These are phyloP conservation scores for Wickerhamiella azymoides DNA, from an alignment of 805 yeast species.

Conservation along the genomic window DNA sequence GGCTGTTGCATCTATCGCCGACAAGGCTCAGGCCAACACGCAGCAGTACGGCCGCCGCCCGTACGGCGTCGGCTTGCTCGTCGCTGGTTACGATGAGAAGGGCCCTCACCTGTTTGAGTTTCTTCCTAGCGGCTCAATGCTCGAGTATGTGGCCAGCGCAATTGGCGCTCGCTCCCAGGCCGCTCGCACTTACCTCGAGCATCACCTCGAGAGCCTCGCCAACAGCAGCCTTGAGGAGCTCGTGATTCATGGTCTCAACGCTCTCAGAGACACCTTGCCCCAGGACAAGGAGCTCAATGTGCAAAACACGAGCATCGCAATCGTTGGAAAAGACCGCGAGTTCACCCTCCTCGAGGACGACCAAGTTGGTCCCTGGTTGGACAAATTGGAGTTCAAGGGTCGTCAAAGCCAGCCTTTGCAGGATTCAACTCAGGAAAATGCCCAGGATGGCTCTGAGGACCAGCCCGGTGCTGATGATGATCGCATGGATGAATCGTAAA, in stretches of 20 bases:
- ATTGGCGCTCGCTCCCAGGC: slow-evolving; percentile 99
- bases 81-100: slow-evolving; percentile 82
- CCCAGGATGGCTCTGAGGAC: not conserved
- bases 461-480: slow-evolving; percentile 4
- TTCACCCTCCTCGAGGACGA: slow-evolving; percentile 80
- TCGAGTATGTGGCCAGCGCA: slow-evolving; percentile 87
- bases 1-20: slow-evolving; percentile 79
- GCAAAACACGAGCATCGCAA: slow-evolving; percentile 78
- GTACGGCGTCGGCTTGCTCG: slow-evolving; percentile 88
- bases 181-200: slow-evolving; percentile 88
- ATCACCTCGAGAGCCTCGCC: slow-evolving; percentile 58
- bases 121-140: slow-evolving; percentile 86
- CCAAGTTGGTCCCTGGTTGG: slow-evolving; percentile 70
- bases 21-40: slow-evolving; percentile 93
- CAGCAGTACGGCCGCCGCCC: slow-evolving; percentile 95
- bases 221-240: slow-evolving; percentile 54
- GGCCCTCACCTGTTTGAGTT: slow-evolving; percentile 93
- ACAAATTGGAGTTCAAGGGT: slow-evolving; percentile 50
- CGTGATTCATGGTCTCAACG: slow-evolving; percentile 73
- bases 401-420: slow-evolving; percentile 13
- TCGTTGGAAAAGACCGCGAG: slow-evolving; percentile 70
- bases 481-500: slow-evolving; percentile 11
- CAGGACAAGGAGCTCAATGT: slow-evolving; percentile 84
- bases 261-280: slow-evolving; percentile 83
- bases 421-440: not conserved